Evolutionary conservation across 805 yeast genomes (phyloP).

Genomic region (Hanseniaspora guilliermondii): DNA sequence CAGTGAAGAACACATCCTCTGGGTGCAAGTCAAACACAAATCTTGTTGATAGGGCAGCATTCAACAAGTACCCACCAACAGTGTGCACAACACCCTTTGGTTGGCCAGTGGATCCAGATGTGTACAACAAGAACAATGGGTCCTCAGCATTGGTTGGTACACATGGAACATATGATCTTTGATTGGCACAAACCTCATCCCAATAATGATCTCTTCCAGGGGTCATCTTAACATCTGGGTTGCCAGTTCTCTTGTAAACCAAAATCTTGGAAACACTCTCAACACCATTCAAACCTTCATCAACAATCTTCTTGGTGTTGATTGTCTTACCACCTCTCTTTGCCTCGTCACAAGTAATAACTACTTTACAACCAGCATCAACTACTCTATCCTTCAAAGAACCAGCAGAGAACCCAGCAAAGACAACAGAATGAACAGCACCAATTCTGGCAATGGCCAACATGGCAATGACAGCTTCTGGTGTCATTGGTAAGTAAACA

Average conservation of each 20-base stretch:
- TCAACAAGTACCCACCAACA: conserved; percentile 88
- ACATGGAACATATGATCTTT: conserved; percentile 77
- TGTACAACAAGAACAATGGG: conserved; percentile 87
- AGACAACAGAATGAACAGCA: conserved; percentile 89
- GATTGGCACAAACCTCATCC: conserved; percentile 78
- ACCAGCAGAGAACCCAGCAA: conserved; percentile 93
- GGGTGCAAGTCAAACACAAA: conserved; percentile 88
- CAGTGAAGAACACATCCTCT: conserved; percentile 82
- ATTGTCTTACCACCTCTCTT: conserved; percentile 91
- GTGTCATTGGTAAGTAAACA: conserved; percentile 93
- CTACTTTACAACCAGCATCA: conserved; percentile 74
- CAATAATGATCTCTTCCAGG: conserved; percentile 86
- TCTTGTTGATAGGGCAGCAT: conserved; percentile 82
- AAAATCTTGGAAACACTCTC: conserved; percentile 66
- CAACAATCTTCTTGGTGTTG: conserved; percentile 86
- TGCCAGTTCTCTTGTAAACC: conserved; percentile 81
- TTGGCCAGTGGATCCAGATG: conserved; percentile 96
- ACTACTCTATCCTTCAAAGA: conserved; percentile 81
- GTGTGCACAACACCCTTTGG: conserved; percentile 97
- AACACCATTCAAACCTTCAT: conserved; percentile 74
- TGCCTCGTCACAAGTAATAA: conserved; percentile 91
- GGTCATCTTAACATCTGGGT: conserved; percentile 55
- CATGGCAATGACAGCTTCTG: conserved; percentile 90
- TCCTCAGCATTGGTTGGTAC: conserved; percentile 82
- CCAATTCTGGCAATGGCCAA: conserved; percentile 88